Percentiles rank a stretch among this genome's conserved stretches.
Evolutionary conservation across 2,329 filamentous ascomycete species (phyloP).

Genomic region (Colletotrichum noveboracense): DNA sequence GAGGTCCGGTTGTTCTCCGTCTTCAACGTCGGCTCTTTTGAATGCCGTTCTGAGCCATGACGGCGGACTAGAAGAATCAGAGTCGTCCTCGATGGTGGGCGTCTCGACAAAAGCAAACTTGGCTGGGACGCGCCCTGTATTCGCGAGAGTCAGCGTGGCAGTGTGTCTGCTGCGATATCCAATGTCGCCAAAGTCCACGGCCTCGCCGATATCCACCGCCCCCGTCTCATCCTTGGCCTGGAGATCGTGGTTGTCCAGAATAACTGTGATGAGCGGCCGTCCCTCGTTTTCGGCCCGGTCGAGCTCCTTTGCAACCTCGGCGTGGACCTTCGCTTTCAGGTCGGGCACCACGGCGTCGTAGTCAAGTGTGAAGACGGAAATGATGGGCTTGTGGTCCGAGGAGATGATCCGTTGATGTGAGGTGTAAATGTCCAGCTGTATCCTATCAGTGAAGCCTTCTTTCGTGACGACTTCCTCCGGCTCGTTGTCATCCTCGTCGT

Average conservation of each 20-base stretch:
- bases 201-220: constrained; percentile 50
- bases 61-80: constrained; percentile 44
- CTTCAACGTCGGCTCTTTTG: constrained; percentile 51
- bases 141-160: constrained; percentile 82
- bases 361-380: constrained; percentile 80
- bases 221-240: constrained; percentile 22
- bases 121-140: constrained; percentile 84
- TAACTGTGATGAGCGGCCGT: constrained; percentile 80
- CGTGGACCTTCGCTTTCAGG: constrained; percentile 81
- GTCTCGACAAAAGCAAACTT: constrained; percentile 81
- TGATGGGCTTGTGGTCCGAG: constrained; percentile 93
- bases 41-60: constrained; percentile 77
- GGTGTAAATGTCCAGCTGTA: constrained; percentile 71
- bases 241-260: constrained; percentile 69
- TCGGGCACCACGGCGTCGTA: constrained; percentile 89
- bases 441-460: constrained; percentile 60
- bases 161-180: constrained; percentile 70
- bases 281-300: constrained; percentile 93
- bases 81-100: constrained; percentile 55
- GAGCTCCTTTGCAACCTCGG: constrained; percentile 85
- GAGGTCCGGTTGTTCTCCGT: constrained; percentile 31
- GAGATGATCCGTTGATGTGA: constrained; percentile 90
- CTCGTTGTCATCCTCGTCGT: constrained; percentile 52
- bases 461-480: constrained; percentile 59
- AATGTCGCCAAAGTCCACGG: constrained; percentile 80